Evolutionary conservation across 345 rosid species (phyloP).

Genomic region (Orychophragmus violaceus): DNA sequence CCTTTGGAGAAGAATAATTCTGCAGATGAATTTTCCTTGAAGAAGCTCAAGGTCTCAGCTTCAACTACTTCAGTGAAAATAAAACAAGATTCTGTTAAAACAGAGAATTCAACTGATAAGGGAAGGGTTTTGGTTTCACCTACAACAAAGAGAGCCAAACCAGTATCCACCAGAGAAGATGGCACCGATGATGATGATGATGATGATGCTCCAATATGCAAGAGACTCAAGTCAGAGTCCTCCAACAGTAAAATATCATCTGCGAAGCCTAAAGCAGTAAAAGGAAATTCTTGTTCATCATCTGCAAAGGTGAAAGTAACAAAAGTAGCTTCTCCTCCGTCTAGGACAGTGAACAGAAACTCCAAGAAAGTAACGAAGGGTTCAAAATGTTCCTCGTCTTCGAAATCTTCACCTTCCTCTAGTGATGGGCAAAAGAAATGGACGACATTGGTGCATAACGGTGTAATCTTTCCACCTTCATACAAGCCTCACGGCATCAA

Average conservation of each 20-base stretch:
- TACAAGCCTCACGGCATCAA: slow-evolving; percentile 86
- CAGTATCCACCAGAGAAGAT: slow-evolving; percentile 29
- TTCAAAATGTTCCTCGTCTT: slow-evolving; percentile 60
- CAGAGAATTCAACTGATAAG: slow-evolving; percentile 29
- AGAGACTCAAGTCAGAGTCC: slow-evolving; percentile 51
- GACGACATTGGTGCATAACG: slow-evolving; percentile 91
- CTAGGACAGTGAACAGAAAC: slow-evolving; percentile 44
- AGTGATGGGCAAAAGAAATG: slow-evolving; percentile 98
- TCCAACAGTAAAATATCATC: slow-evolving; percentile 43
- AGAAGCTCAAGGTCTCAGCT: slow-evolving; percentile 62
- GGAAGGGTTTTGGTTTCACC: slow-evolving; percentile 17
- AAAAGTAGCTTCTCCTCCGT: slow-evolving; percentile 49
- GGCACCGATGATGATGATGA: slow-evolving; percentile 68
- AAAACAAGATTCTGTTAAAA: slow-evolving; percentile 49
- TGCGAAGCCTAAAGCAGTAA: slow-evolving; percentile 47
- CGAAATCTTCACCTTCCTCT: slow-evolving; percentile 60
- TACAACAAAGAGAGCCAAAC: slow-evolving; percentile 15
- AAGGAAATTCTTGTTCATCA: slow-evolving; percentile 39
- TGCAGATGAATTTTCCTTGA: slow-evolving; percentile 42
- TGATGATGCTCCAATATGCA: slow-evolving; percentile 68
- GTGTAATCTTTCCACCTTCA: slow-evolving; percentile 92
- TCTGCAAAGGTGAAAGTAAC: slow-evolving; percentile 45
- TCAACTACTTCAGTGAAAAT: slow-evolving; percentile 36
- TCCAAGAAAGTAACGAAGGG: slow-evolving; percentile 50
- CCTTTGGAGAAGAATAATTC: slow-evolving; percentile 53